phyloP scores from a whole-genome alignment of 306 rosid genomes.

The cucumber (Cucumis sativus) region Cucumber_9930_V3 NC_026656.2:1426001-1426500 shows the following conservation, averaged over 20 bases:
- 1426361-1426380: slow-evolving; percentile 48
- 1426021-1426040: slow-evolving; percentile 97
- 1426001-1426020: slow-evolving; percentile 48
- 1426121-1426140: slow-evolving; percentile 26
- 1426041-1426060: slow-evolving; percentile 99
- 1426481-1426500: slow-evolving; percentile 61
- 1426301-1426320: slow-evolving; percentile 50
- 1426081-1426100: slow-evolving; percentile 88
- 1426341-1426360: slow-evolving; percentile 24
- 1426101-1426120: slow-evolving; percentile 11
- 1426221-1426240: neutral
- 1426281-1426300: slow-evolving; percentile 22
- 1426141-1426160: slow-evolving; percentile 46
- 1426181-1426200: neutral
- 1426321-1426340: slow-evolving; percentile 14
- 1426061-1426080: slow-evolving; percentile 97
- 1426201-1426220: neutral
- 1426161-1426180: slow-evolving; percentile 9
- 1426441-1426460: slow-evolving; percentile 53
- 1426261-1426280: slow-evolving; percentile 18
- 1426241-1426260: neutral
- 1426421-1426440: slow-evolving; percentile 47
- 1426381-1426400: slow-evolving; percentile 58
- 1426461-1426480: slow-evolving; percentile 83
- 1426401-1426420: slow-evolving; percentile 50